Base-by-base conservation (phyloP, 2,329 filamentous ascomycete species). In the Pseudonectria buxi region DNA sequence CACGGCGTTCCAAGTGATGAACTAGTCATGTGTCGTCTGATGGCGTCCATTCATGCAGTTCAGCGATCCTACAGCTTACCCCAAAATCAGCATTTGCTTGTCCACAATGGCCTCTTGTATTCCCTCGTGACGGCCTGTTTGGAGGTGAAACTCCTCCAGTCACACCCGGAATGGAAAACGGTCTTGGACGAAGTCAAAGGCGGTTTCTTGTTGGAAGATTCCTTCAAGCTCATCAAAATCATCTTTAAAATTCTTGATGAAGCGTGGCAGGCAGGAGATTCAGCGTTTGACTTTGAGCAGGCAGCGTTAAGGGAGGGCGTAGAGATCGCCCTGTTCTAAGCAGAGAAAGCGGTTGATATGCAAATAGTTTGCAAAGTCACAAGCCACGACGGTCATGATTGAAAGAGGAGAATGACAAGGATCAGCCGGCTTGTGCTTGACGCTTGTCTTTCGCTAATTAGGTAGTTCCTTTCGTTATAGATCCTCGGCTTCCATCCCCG, bases 41-140 rank as follows among this genome's bases (percentile, higher is more conserved):
- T 51, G 25, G 38, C 49, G 0, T 45, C 46, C 1, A 45, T 51
- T 29, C 48, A 51, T 26, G 49, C 49, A 4, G 39, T 51, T 0
- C 47, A 43, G 6, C 39, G 48, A 3, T 41, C 49, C 4, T 50
- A 39, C 3, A 32, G 46, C 4, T 34, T 50, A 3, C 49, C 48
- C 2, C 42, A 41, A 3, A 51, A 50, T 9, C 33, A 41, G 2
- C 39, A 51, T 14, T 14, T 48, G 2, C 33, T 51, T 0, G 45
- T 47, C 5, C 40, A 51, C 28, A 51, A 51, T 3, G 49, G 42
- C 0, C 27, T 51, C 0, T 33, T 45, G 7, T 50, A 51, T 15
- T 43, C 49, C 1, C 27, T 48, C 4, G 28, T 50, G 12, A 41
- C 30, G 3, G 49, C 47, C 0, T 36, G 49, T 3, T 37, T 51